Evolutionary conservation across 148 eudicot genomes (phyloP), one percentile per base, ranked within the genome.

Genomic region (Cornus controversa): DNA sequence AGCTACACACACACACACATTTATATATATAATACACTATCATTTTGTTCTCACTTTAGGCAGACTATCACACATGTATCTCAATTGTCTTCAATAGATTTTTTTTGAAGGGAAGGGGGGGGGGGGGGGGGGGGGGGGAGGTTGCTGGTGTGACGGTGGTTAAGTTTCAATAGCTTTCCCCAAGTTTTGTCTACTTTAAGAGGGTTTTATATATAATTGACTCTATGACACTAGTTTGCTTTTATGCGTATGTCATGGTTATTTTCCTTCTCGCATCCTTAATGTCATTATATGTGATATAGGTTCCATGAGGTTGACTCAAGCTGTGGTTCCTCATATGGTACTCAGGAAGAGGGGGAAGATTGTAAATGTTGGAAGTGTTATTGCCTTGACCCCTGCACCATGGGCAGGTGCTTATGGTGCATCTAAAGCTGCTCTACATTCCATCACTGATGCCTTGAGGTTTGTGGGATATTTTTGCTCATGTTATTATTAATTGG

Each of bases 271-370:
- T 71, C 10, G 8, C 13, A 53, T 67, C 3, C 14, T 6, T 67
- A 10, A 0, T 67, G 37, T 66, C 7, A 40, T 47, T 28, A 36
- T n/a, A 9, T 67, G 34, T 47, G 67, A 63, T 74, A 20, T 77
- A 94, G 98, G 98, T 77, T 40, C 88, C 73, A 77, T 94, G 82
- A 88, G 97, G 82, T 74, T 94, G 86, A 89, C 91, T 60, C 98
- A 94, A 85, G 91, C 97, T 66, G 98, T 92, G 73, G 91, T 91
- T 15, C 98, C 98, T 62, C 94, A 91, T 80, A 94, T 94, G 98
- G 90, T 88, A 73, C 82, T 82, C 62, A 87, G 96, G 82, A 90
- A 76, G 85, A 87, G 85, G 78, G 98, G 98, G 22, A 94, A 90
- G 81, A 92, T 94, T 58, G 98, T 94, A 50, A 94, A 94, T 80